Evolutionary conservation across 2,329 filamentous ascomycete genomes (phyloP), one percentile per base, ranked within the genome.

Genomic region (Cercospora sesami): DNA sequence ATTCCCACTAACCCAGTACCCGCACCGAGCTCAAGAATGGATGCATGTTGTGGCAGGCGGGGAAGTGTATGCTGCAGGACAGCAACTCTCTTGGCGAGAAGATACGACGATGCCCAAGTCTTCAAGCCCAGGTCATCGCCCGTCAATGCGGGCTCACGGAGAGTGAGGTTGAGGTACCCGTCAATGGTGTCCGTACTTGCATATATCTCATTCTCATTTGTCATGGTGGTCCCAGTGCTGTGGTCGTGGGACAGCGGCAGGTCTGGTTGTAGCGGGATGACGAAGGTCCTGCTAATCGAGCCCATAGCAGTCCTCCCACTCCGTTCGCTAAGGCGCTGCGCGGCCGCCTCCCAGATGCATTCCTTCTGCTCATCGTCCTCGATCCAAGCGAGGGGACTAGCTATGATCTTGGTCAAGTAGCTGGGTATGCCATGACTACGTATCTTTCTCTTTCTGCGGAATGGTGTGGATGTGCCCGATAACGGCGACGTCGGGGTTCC

Each of bases 1-100:
- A 98, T 83, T 0, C 95, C 95, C 9, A 97, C 86, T n/a, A 99
- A 85, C 0, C 94, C 94, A 0, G 94, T 98, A 0, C 95, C 94
- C 0, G 94, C 90, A 4, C 94, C 95, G 1, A 98, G 85, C 77
- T 98, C 94, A 8, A 98, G 84, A 5, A 86, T 82, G 14, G 68
- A 58, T 26, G 65, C 70, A 53, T 70, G 55, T 28, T 62, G 64
- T 21, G 62, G 57, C 8, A 68, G 51, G 16, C 64, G 33, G 5
- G 72, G 70, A 23, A 75, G 62, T 16, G 68, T 66, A 21, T 69
- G 51, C 21, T 58, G 71, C 18, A 85, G 76, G 3, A 68, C 70
- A 59, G 76, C 75, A 28, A 98, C 85, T 26, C 91, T 88, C 72
- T 87, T 90, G 0, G 94, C 91, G 4, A 98, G 87, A 2, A 96